These are phyloP conservation scores for Fusarium piperis DNA, from an alignment of 2,329 filamentous ascomycete genomes.

Conservation along the genomic window DNA sequence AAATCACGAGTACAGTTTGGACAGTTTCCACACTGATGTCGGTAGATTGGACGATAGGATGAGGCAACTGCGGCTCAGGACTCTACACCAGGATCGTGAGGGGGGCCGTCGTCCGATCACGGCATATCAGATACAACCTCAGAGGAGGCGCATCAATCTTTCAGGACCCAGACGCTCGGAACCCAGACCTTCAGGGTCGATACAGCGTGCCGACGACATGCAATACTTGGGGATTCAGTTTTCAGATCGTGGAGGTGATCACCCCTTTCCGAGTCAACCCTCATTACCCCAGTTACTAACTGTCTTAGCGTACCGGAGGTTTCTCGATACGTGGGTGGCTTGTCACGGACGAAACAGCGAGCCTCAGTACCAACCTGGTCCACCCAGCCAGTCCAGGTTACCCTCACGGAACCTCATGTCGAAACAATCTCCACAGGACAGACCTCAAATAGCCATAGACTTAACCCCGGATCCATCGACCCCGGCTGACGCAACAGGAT, in stretches of 20 bases:
- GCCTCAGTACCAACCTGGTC: constrained; percentile 56
- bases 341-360: constrained; percentile 58
- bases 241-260: constrained; percentile 55
- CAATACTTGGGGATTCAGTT: constrained; percentile 62
- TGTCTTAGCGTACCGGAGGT: constrained; percentile 50
- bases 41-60: constrained; percentile 56
- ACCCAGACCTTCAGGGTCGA: neutral
- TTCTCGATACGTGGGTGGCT: constrained; percentile 56
- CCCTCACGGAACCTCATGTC: too few species aligned
- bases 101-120: constrained; percentile 50
- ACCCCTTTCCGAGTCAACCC: constrained; percentile 15
- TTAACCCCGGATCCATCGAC: too few species aligned
- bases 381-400: constrained; percentile 56
- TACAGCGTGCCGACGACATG: constrained; percentile 50
- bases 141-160: constrained; percentile 37
- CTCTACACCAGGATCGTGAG: constrained; percentile 53
- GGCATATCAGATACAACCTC: constrained; percentile 52
- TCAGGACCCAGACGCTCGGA: too few species aligned
- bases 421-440: too few species aligned
- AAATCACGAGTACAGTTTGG: constrained; percentile 59
- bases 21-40: constrained; percentile 58
- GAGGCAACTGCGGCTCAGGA: constrained; percentile 55
- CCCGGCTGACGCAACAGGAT: too few species aligned
- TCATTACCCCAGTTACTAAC: constrained; percentile 38
- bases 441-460: too few species aligned